A percentile compares a stretch with the other conserved stretches of the same genome.
Conservation (phyloP, 192 early-diverging fungal genomes). For the Linnemannia exigua region DNA sequence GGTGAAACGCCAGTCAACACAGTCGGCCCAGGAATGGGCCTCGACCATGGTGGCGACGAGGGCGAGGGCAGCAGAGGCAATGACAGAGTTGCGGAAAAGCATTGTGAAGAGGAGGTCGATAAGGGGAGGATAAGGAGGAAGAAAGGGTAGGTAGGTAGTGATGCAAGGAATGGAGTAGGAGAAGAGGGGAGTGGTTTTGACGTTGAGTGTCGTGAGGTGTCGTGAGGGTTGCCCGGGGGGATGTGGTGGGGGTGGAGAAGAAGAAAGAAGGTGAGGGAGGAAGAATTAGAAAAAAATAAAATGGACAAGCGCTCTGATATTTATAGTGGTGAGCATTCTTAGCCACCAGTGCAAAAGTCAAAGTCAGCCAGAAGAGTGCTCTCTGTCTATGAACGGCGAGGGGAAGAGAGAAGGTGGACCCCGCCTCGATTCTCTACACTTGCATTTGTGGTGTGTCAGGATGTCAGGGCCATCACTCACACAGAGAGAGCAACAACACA, state of each 20-base stretch:
- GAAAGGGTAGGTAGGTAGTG: neutral
- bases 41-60: slow-evolving; percentile 36
- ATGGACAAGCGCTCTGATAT: neutral
- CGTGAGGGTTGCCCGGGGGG: neutral
- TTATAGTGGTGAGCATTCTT: neutral
- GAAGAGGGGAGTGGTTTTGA: neutral
- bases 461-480: too few relatives aligned
- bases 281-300: neutral
- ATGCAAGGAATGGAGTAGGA: neutral
- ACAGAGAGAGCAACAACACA: too few relatives aligned
- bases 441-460: too few relatives aligned
- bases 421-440: too few relatives aligned
- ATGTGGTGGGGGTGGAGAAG: neutral
- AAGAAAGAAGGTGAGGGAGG: neutral
- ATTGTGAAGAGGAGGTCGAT: slow-evolving; percentile 13
- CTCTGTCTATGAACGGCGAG: too few relatives aligned
- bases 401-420: too few relatives aligned
- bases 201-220: neutral
- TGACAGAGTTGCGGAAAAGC: slow-evolving; percentile 35
- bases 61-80: slow-evolving; percentile 33
- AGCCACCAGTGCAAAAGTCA: neutral
- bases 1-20: slow-evolving; percentile 52
- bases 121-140: neutral
- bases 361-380: too few relatives aligned
- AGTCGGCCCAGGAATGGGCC: slow-evolving; percentile 55